Conservation (phyloP, 441 rosid genomes). For the Croton laevigatus region DNA sequence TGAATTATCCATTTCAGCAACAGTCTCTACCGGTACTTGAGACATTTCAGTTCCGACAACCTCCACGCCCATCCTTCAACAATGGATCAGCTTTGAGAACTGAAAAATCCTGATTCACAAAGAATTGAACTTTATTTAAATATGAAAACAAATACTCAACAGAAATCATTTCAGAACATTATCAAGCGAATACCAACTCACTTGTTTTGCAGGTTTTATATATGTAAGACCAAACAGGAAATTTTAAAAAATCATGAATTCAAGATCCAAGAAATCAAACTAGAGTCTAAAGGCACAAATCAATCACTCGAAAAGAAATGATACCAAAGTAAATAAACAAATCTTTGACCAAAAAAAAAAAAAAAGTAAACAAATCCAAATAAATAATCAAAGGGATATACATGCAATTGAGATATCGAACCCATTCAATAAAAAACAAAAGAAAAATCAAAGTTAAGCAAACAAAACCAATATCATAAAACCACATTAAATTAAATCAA, state of each 20-base stretch:
- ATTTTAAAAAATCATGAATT: background rate
- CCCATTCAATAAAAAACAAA: background rate
- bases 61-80: conserved; percentile 56
- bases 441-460: background rate
- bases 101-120: conserved; percentile 7
- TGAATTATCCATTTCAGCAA: conserved; percentile 33
- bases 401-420: conserved; percentile 4
- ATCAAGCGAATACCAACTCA: conserved; percentile 5
- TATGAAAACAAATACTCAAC: too few relatives aligned
- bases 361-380: background rate
- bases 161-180: too few relatives aligned
- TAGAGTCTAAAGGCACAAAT: background rate
- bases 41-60: conserved; percentile 52
- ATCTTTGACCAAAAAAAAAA: background rate
- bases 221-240: background rate
- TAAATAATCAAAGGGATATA: background rate
- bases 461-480: background rate
- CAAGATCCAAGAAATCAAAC: conserved; percentile 8
- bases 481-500: background rate
- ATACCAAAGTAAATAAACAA: conserved; percentile 6
- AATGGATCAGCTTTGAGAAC: conserved; percentile 17
- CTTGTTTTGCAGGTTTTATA: background rate
- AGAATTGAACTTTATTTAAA: background rate
- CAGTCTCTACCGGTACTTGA: conserved; percentile 38
- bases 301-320: background rate